Evolutionary conservation across 306 rosid genomes (phyloP).

Genomic region (Prunus davidiana): DNA sequence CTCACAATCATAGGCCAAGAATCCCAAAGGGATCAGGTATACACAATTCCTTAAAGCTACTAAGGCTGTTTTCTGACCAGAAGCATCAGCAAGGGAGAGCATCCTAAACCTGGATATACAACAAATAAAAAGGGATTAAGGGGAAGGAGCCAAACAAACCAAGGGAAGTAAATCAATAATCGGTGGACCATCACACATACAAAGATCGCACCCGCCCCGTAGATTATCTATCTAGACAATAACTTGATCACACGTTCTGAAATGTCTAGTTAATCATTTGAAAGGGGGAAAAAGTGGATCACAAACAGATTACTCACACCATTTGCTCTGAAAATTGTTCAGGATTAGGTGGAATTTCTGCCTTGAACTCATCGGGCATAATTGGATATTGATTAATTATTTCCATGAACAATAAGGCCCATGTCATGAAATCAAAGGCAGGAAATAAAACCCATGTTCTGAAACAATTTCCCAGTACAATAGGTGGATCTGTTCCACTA

Average conservation of each 20-base stretch:
- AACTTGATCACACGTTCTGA: not conserved
- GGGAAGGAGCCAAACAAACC: not conserved
- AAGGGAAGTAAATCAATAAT: not conserved
- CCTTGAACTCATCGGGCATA: not conserved
- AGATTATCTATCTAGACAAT: not conserved
- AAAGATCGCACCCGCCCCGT: not conserved
- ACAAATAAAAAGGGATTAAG: constrained; percentile 1
- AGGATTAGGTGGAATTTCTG: not conserved
- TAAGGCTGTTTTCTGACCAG: constrained; percentile 74
- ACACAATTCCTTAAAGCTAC: constrained; percentile 90
- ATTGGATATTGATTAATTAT: not conserved
- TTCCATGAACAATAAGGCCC: not conserved
- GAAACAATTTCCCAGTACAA: not conserved
- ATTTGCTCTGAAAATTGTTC: not conserved
- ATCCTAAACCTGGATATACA: constrained; percentile 71
- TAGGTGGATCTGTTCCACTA: not conserved
- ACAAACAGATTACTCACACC: not conserved
- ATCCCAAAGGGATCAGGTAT: constrained; percentile 89
- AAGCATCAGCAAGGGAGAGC: constrained; percentile 82
- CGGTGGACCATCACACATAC: no score
- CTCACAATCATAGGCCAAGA: constrained; percentile 93
- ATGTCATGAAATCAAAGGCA: constrained; percentile 2
- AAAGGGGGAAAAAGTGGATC: not conserved
- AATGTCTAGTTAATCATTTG: not conserved
- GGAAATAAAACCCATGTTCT: not conserved